Base-by-base conservation (phyloP, 2,329 filamentous ascomycete species). In the Paraconiothyrium sp. region DNA sequence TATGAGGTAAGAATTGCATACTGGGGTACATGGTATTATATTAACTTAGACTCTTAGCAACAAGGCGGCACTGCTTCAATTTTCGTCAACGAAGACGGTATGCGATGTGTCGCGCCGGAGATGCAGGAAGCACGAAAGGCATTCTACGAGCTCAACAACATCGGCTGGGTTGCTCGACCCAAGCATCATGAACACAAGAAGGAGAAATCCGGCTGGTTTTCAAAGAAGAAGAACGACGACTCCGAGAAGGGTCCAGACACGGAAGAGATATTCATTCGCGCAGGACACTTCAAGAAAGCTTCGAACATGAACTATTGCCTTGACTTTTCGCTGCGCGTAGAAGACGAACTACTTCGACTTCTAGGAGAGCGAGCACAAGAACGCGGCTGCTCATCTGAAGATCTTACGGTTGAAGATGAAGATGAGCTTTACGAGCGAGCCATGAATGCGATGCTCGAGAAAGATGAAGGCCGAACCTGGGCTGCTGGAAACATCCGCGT, bases 401-500 rank as follows among this genome's bases (percentile, higher is more conserved):
- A 72, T 35, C 57, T 73, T 11, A 68, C 65, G 2, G 30, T 69
- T 10, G 74, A 79, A 59, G 68, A 74, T 3, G 71, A 74, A 62
- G 69, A 69, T 20, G 59, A 68, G 22, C 58, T 69, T 4, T 74
- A 74, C 47, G 64, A 70, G n/a, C 65, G 63, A 43, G 69, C 68
- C 22, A 68, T 93, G 50, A 86, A 87, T 67, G 86, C 90, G 64
- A 64, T 64, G 50, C 87, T 90, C 16, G 84, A 93, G 44, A 86
- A 89, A 57, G 88, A 81, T 58, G 78, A 91, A 63, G 89, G 89
- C 37, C 86, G 89, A 24, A 91, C 90, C n/a, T 92, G 89, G 90
- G 92, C 92, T 35, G 91, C 92, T 72, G 92, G 92, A 62, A 93
- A 95, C 78, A 89, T 96, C 67, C 91, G 92, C 55, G 82, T 95